Conservation (phyloP, 768 basidiomycete genomes). For the Xerocomellus amylosporus region DNA sequence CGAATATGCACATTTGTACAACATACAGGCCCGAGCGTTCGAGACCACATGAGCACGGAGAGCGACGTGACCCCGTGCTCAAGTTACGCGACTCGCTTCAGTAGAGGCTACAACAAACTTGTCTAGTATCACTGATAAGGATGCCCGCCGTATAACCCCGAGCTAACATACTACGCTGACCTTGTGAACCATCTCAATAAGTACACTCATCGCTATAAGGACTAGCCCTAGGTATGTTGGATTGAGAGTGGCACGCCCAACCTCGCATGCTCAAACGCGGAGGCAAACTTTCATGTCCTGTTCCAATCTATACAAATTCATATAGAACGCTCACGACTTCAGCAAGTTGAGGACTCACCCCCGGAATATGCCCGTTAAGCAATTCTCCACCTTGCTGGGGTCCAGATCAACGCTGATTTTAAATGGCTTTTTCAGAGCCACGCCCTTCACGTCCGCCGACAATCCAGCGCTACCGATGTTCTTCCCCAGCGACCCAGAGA, state of each 20-base stretch:
- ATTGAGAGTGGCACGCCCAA: too few relatives aligned
- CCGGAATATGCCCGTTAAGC: neutral
- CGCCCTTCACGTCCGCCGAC: neutral
- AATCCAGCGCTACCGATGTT: neutral
- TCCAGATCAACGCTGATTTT: neutral
- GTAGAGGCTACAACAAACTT: too few relatives aligned
- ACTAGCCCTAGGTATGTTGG: too few relatives aligned
- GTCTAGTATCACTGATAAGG: too few relatives aligned
- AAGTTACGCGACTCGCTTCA: neutral
- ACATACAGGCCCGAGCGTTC: slow-evolving; percentile 34
- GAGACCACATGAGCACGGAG: neutral
- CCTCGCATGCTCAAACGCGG: neutral
- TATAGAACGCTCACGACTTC: neutral
- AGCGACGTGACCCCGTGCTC: neutral
- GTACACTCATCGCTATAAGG: too few relatives aligned
- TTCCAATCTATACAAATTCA: neutral
- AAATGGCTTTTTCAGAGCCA: neutral
- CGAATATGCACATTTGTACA: slow-evolving; percentile 35
- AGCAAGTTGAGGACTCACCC: neutral
- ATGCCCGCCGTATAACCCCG: too few relatives aligned
- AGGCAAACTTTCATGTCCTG: neutral
- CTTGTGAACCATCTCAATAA: too few relatives aligned
- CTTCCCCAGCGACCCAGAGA: neutral
- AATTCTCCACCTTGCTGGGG: neutral
- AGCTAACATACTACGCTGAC: too few relatives aligned